Base-by-base conservation (phyloP, 2,329 filamentous ascomycete species). In the Aureobasidium pullulans region DNA sequence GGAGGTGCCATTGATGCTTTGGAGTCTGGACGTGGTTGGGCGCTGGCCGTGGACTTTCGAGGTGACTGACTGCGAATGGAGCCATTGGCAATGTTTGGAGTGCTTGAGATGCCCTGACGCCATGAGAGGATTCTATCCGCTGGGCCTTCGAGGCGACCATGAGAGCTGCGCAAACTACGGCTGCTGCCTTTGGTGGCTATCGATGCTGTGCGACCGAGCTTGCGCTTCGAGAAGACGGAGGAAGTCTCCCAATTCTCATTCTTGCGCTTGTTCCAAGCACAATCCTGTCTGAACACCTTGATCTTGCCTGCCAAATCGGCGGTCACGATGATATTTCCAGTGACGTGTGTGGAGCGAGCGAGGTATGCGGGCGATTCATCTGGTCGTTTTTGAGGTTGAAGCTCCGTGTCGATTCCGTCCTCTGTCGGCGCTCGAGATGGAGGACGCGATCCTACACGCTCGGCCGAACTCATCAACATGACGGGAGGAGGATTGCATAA, bases 261-360 rank as follows among this genome's bases (percentile, higher is more conserved):
- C 59, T 85, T 82, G 5, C 93, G 85, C 73, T 96, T 96, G 50
- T 80, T 74, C 66, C 83, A 90, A 0, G 93, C 94, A 69, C 93
- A 96, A 70, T 99, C 94, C 72, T 97, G 93, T 19, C 94, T 84
- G 70, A 96, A 96, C 0, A 97, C 88, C 70, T 96, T 96, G 75
- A 99, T 94, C 29, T 85, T 83, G 37, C 94, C 94, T 0, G 84
- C 85, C 66, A 90, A 90, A 70, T 96, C 93, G 1, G 92, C 89
- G 0, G 93, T 96, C 52, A 97, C 84, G 59, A 99, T 86, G 63
- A 99, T 96, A 67, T 96, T 90, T 29, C 94, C 94, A 62, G 86
- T 85, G 13, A 79, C 76, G 70, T 99, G 94, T 15, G 81, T 81
- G 6, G 86, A 87, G 15, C 91, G 85, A 10, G 89, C 81, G 37